phyloP scores from a whole-genome alignment of 2,329 filamentous ascomycete species.

The Anthostomella pinea region DNA sequence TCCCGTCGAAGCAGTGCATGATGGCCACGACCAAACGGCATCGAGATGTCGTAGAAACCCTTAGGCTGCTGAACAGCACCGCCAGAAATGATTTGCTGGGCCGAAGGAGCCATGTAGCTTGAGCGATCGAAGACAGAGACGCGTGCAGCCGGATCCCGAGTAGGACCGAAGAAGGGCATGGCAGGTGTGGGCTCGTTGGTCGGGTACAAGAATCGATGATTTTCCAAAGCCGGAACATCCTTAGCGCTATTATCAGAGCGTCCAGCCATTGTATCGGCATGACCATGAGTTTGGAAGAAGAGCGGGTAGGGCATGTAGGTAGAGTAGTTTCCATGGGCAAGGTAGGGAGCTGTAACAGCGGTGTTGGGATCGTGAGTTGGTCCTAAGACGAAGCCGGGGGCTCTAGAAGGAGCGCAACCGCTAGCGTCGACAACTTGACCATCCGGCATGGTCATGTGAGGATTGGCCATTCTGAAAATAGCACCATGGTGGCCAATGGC shows the following conservation, averaged over 20 bases:
- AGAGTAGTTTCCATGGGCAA: constrained; percentile 37
- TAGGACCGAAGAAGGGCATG: constrained; percentile 62
- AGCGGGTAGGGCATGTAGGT: constrained; percentile 36
- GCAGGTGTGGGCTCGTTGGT: constrained; percentile 65
- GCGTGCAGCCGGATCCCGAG: constrained; percentile 58
- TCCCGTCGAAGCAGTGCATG: constrained; percentile 69
- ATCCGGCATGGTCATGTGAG: constrained; percentile 31
- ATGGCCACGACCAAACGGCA: constrained; percentile 48
- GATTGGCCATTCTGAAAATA: constrained; percentile 29
- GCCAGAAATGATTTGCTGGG: constrained; percentile 52
- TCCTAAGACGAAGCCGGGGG: constrained; percentile 25
- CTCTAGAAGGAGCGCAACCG: constrained; percentile 19
- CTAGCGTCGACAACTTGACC: constrained; percentile 32
- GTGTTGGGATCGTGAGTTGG: constrained; percentile 20
- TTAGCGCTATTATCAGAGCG: constrained; percentile 46
- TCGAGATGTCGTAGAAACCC: constrained; percentile 30
- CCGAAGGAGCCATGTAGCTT: constrained; percentile 65
- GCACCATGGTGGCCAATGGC: constrained; percentile 20
- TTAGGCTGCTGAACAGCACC: constrained; percentile 41
- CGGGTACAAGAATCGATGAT: constrained; percentile 65
- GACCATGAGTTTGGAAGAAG: constrained; percentile 53
- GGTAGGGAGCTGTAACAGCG: constrained; percentile 33
- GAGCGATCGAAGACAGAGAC: constrained; percentile 61
- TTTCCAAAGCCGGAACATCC: constrained; percentile 61
- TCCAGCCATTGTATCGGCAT: constrained; percentile 41